phyloP scores from a whole-genome alignment of 2,329 filamentous ascomycete genomes.

The Microdochium trichocladiopsis region DNA sequence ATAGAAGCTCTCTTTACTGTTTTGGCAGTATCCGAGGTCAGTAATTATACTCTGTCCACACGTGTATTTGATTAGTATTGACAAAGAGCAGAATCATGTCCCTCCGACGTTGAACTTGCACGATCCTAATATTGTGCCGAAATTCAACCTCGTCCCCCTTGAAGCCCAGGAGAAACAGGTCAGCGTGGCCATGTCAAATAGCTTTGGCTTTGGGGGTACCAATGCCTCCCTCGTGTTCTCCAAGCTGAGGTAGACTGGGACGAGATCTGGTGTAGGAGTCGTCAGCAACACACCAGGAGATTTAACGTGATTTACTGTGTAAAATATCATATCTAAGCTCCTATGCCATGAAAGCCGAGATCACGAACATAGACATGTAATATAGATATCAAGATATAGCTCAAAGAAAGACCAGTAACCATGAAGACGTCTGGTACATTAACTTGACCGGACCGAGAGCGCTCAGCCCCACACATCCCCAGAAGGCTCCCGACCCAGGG shows the following conservation, averaged over 20 bases:
- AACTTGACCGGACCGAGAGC: too few relatives aligned
- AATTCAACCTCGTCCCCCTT: slow-evolving; percentile 80
- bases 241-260: slow-evolving; percentile 16
- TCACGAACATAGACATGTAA: too few relatives aligned
- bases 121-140: slow-evolving; percentile 56
- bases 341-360: too few relatives aligned
- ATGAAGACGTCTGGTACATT: too few relatives aligned
- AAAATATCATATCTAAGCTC: too few relatives aligned
- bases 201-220: slow-evolving; percentile 95
- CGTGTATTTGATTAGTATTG: neutral
- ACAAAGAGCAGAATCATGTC: slow-evolving; percentile 54
- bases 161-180: slow-evolving; percentile 64
- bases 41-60: slow-evolving; percentile 14
- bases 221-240: slow-evolving; percentile 85
- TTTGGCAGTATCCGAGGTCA: slow-evolving; percentile 70
- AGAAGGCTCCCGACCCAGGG: too few relatives aligned
- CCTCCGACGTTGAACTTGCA: slow-evolving; percentile 84
- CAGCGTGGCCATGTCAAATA: slow-evolving; percentile 78
- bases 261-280: neutral
- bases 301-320: too few relatives aligned
- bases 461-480: too few relatives aligned
- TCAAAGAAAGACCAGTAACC: too few relatives aligned
- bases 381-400: too few relatives aligned
- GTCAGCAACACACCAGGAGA: neutral
- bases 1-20: slow-evolving; percentile 84